phyloP scores from a whole-genome alignment of 176 grass and related monocot genomes.

The Cymbopogon citratus region DNA sequence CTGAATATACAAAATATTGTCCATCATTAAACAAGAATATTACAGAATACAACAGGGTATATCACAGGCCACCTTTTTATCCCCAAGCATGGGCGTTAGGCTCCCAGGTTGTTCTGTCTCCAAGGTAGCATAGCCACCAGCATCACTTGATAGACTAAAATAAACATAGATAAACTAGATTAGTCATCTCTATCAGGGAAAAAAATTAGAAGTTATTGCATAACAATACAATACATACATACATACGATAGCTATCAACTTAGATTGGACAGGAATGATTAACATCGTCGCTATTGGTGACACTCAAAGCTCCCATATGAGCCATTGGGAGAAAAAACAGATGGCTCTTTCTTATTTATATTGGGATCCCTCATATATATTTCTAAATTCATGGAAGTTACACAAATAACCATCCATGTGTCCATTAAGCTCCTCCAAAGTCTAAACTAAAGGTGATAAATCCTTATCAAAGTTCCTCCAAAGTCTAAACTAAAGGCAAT shows the following conservation, averaged over 20 bases:
- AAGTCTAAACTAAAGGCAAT: not conserved
- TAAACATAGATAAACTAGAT: slow-evolving; percentile 2
- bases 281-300: not conserved
- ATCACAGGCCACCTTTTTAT: slow-evolving; percentile 51
- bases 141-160: slow-evolving; percentile 42
- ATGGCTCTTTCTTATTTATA: not conserved
- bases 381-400: not conserved
- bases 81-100: slow-evolving; percentile 59
- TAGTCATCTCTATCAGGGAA: slow-evolving; percentile 11
- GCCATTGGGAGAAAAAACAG: not conserved
- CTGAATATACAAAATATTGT: slow-evolving; percentile 12
- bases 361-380: not conserved
- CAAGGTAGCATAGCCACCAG: slow-evolving; percentile 43
- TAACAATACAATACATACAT: not conserved
- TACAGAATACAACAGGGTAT: slow-evolving; percentile 16
- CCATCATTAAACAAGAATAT: slow-evolving; percentile 1
- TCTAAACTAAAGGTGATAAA: not conserved
- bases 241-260: not conserved
- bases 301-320: not conserved
- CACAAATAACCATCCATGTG: not conserved
- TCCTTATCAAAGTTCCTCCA: not conserved
- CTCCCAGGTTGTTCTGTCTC: slow-evolving; percentile 65
- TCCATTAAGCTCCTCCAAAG: not conserved
- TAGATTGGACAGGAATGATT: not conserved
- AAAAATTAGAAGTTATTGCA: not conserved